phyloP scores from a whole-genome alignment of 2,329 filamentous ascomycete genomes.

The Claviceps spartinae region DNA sequence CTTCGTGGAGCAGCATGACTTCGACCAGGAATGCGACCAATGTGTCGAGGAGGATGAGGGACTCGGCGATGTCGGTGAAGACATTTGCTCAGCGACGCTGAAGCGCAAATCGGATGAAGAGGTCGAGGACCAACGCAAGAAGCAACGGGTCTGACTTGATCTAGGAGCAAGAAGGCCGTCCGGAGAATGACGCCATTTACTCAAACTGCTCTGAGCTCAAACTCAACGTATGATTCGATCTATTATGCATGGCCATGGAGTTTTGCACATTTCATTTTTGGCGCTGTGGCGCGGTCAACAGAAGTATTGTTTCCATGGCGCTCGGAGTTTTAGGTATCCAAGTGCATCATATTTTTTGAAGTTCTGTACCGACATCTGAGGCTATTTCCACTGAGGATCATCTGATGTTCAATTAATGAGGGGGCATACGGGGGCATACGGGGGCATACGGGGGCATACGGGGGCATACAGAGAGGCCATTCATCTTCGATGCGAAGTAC shows the following conservation, averaged over 20 bases:
- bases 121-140: constrained; percentile 13
- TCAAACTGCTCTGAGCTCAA: neutral
- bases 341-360: neutral
- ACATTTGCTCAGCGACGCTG: constrained; percentile 8
- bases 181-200: neutral
- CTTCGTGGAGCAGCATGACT: constrained; percentile 27
- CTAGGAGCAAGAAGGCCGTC: neutral
- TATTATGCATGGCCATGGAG: constrained; percentile 3
- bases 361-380: neutral
- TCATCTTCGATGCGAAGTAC: too few species aligned
- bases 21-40: constrained; percentile 33
- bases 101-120: constrained; percentile 11
- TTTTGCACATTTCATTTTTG: neutral
- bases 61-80: constrained; percentile 26
- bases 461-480: too few species aligned
- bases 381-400: too few species aligned
- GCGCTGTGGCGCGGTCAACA: neutral
- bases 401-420: too few species aligned
- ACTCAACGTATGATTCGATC: neutral
- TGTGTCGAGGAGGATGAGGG: constrained; percentile 30
- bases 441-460: too few species aligned
- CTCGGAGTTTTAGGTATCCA: neutral
- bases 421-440: too few species aligned
- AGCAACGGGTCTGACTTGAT: constrained; percentile 17
- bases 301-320: neutral